Base-by-base conservation (phyloP, 352 stramenopile species). In the Pilasporangium apinafurcum region DNA sequence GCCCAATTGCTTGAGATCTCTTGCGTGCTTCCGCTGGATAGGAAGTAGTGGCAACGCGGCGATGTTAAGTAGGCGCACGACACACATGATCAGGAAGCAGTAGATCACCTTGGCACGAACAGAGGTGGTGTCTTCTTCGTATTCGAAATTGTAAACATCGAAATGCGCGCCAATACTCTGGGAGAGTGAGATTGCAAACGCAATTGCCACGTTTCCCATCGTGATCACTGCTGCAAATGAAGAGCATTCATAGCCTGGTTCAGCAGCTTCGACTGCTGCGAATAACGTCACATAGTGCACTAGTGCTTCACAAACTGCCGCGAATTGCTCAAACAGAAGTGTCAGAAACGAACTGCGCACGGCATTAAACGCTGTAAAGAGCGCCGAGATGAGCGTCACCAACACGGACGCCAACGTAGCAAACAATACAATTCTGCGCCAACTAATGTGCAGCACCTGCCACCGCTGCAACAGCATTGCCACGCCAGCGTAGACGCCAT, bases 91-190 rank as follows among this genome's bases (percentile, higher is more conserved):
- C 9, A 86, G 25, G 27, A 82, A 57, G 37, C 68, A 77, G 16
- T 65, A 66, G 38, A 83, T 63, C 35, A 65, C 60, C 18, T 78
- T 55, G 36, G 48, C 58, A 5, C 70, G 69, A 35, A 63, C 67
- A 17, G 68, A 41, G 28, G 33, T 51, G 8, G 65, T 74, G 49
- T 83, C 69, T 1, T 44, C 46, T 12, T 48, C 50, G 44, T 76
- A 81, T 25, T 82, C 70, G 12, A 43, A 61, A 44, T 86, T 62
- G 33, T 69, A 85, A 2, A 70, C 61, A 30, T 85, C 68, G n/a
- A 89, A 84, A 39, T 62, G 66, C 12, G 65, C 56, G 32, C 73
- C 73, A 20, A 89, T 64, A 14, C 67, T 75, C 36, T 86, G 73
- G 9, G 77, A 83, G 14, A 86, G 48, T 34, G 71, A 78, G 29